Conservation (phyloP, 805 yeast species). For the Barnettozyma wickerhamii region DNA sequence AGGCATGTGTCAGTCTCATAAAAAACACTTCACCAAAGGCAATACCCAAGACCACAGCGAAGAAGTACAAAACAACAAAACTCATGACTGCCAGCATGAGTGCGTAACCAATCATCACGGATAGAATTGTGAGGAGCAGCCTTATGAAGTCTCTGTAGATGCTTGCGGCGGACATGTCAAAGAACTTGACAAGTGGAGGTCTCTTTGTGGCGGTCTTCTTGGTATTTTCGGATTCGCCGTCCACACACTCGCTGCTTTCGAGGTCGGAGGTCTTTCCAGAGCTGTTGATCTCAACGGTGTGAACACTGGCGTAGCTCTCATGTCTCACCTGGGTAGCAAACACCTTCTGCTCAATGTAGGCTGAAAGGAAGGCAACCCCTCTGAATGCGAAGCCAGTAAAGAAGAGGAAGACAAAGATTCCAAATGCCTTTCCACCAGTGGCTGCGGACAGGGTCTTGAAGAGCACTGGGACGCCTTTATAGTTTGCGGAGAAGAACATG, state of each 20-base stretch:
- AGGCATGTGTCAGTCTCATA: slow-evolving; percentile 44
- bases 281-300: not conserved
- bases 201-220: too few species aligned
- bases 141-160: slow-evolving; percentile 52
- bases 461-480: slow-evolving; percentile 54
- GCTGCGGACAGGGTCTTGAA: slow-evolving; percentile 52
- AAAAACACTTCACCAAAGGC: slow-evolving; percentile 68
- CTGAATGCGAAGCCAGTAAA: slow-evolving; percentile 55
- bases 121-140: slow-evolving; percentile 49
- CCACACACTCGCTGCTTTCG: slow-evolving; percentile 5
- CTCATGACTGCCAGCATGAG: slow-evolving; percentile 80
- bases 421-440: slow-evolving; percentile 61
- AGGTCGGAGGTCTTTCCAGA: slow-evolving; percentile 1
- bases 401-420: slow-evolving; percentile 61
- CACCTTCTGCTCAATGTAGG: slow-evolving; percentile 64
- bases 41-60: slow-evolving; percentile 67
- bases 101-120: slow-evolving; percentile 65
- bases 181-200: slow-evolving; percentile 26
- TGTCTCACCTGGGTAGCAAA: slow-evolving; percentile 22
- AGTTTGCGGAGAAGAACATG: slow-evolving; percentile 49
- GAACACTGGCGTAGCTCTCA: not conserved
- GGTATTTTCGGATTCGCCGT: too few species aligned
- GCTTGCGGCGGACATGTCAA: slow-evolving; percentile 32
- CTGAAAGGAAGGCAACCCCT: slow-evolving; percentile 52
- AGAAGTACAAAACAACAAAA: slow-evolving; percentile 60